These are phyloP conservation scores for Schrenkiella parvula DNA, from an alignment of 345 rosid genomes.

Conservation along the genomic window DNA sequence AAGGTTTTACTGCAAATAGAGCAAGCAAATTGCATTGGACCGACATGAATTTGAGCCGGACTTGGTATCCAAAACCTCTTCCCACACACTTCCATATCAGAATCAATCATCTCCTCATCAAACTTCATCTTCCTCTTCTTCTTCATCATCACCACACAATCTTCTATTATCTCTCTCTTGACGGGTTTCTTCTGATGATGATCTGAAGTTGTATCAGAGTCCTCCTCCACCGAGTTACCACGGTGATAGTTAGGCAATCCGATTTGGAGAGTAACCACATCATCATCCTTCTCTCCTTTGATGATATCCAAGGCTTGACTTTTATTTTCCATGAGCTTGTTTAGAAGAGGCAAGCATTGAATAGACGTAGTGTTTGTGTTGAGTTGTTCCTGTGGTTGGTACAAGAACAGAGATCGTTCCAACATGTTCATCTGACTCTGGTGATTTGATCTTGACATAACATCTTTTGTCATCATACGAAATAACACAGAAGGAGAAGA, in stretches of 20 bases:
- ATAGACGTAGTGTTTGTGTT: slow-evolving; percentile 14
- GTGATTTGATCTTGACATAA: slow-evolving; percentile 15
- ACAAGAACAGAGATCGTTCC: slow-evolving; percentile 22
- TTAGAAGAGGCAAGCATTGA: slow-evolving; percentile 34
- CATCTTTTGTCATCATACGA: slow-evolving; percentile 22
- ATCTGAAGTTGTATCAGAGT: slow-evolving; percentile 26
- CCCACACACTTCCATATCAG: slow-evolving; percentile 23
- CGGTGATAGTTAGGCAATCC: slow-evolving; percentile 30
- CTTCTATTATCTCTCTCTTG: slow-evolving; percentile 29
- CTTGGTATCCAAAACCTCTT: slow-evolving; percentile 83
- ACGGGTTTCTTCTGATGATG: slow-evolving; percentile 9
- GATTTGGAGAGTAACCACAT: slow-evolving; percentile 31
- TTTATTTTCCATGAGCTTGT: slow-evolving; percentile 31
- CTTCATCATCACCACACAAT: slow-evolving; percentile 18
- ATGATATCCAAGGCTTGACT: slow-evolving; percentile 4
- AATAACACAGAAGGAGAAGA: slow-evolving; percentile 28
- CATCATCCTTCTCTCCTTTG: slow-evolving; percentile 23
- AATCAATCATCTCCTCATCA: slow-evolving; percentile 8
- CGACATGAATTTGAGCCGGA: slow-evolving; percentile 89
- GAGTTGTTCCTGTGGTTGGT: slow-evolving; percentile 18
- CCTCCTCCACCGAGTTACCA: slow-evolving; percentile 24
- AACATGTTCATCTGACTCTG: slow-evolving; percentile 11
- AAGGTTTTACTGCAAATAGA: slow-evolving; percentile 97
- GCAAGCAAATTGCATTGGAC: slow-evolving; percentile 96
- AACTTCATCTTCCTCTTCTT: slow-evolving; percentile 23